Base-by-base conservation (phyloP, 2,329 filamentous ascomycete genomes). In the Samsoniella hepiali region DNA sequence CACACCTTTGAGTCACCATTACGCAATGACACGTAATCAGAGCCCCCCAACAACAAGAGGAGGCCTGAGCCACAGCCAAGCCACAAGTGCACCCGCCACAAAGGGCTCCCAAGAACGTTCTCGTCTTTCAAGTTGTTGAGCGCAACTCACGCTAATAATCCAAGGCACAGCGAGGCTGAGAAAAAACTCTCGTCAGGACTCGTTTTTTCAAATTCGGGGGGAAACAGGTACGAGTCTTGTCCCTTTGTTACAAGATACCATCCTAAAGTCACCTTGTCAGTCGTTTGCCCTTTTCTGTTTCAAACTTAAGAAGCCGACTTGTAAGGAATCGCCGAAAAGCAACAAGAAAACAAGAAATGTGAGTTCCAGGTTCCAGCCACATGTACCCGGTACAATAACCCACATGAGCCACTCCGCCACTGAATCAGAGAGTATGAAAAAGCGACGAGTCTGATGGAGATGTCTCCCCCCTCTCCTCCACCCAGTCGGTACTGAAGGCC, bases 1-100 rank as follows among this genome's bases (percentile, higher is more conserved):
- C 29, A 9, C 3, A n/a, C 34, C 17, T 15, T 22, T 54, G 49
- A 44, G 58, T 61, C 58, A 61, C 49, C n/a, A 54, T 61, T 61
- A 61, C 58, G 58, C 58, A 61, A 61, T 61, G 17, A 7, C 42
- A 17, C 31, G 8, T 31, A 5, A 10, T 15, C 11, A 7, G 13
- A 13, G 22, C 22, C 22, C 22, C 22, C 22, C 22, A 22, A 22
- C 22, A 22, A 50, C 29, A 15, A 15, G n/a, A 45, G 22, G 31
- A 47, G 34, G 58, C 36, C 38, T 61, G 38, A 61, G 58, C 58
- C 58, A 61, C 58, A 54, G 7, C 49, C 13, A 9, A 2, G 13
- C 2, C 10, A 9, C 38, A 44, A 54, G 58, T 34, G 38, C 58
- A 61, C 57, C 34, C 6, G 38, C 53, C 54, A 44, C 54, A 44